Conservation (phyloP, 225 moss, liverwort and hornwort genomes). For the Lunularia cruciata region DNA sequence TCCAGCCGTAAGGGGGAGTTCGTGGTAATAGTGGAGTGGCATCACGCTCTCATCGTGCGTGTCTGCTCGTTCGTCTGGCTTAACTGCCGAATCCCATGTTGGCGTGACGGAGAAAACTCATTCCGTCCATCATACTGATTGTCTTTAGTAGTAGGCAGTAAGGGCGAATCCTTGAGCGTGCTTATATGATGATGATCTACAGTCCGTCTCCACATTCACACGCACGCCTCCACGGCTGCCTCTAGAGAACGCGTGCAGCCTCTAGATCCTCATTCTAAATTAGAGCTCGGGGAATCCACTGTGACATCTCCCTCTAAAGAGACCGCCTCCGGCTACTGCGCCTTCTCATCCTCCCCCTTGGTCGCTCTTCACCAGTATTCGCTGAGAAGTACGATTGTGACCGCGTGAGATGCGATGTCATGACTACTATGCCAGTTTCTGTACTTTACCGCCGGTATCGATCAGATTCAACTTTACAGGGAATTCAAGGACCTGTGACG, state of each 20-base stretch:
- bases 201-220: constrained; percentile 1
- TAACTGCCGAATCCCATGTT: neutral
- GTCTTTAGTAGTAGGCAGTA: neutral
- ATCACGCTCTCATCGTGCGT: neutral
- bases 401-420: neutral
- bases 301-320: neutral
- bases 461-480: neutral
- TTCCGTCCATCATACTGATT: constrained; percentile 1
- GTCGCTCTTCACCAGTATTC: neutral
- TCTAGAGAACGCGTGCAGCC: constrained; percentile 2
- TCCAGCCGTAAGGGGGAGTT: neutral
- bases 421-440: neutral
- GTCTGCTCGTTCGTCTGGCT: neutral
- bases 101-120: neutral
- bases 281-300: constrained; percentile 6
- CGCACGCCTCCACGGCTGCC: constrained; percentile 14
- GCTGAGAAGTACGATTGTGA: neutral
- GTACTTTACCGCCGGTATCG: too few species aligned
- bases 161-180: constrained; percentile 1
- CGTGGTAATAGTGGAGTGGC: neutral
- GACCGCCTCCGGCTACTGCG: neutral
- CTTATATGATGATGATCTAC: constrained; percentile 13
- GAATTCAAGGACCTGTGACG: neutral
- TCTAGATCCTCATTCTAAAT: constrained; percentile 9
- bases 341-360: neutral